Conservation (phyloP, 352 stramenopile genomes). For the Phytopythium vexans region DNA sequence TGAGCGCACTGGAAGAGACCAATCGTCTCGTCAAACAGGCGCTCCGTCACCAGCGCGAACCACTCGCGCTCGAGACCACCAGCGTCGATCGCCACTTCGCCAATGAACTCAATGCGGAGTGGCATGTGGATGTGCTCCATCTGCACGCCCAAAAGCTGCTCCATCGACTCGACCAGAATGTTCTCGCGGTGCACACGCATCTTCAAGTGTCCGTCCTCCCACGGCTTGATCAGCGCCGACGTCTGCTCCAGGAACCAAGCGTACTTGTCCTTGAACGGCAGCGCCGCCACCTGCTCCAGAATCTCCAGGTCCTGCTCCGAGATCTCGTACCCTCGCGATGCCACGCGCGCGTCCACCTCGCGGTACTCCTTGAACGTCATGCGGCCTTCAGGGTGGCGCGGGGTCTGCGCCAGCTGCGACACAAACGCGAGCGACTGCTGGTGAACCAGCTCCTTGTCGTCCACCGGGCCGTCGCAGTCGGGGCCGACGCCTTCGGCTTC, state of each 20-base stretch:
- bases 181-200: constrained; percentile 85
- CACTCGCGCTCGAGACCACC: constrained; percentile 89
- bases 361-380: constrained; percentile 90
- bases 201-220: constrained; percentile 82
- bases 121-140: constrained; percentile 88
- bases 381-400: constrained; percentile 71
- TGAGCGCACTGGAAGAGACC: constrained; percentile 86
- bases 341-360: constrained; percentile 82
- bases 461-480: constrained; percentile 1
- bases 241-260: constrained; percentile 85
- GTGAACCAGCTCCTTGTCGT: constrained; percentile 66
- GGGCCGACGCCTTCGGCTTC: constrained; percentile 13
- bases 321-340: constrained; percentile 85
- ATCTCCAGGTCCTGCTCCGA: constrained; percentile 86
- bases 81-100: constrained; percentile 87
- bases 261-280: constrained; percentile 83
- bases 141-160: constrained; percentile 76
- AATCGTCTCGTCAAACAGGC: constrained; percentile 85
- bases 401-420: constrained; percentile 80
- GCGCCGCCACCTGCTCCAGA: constrained; percentile 75
- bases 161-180: constrained; percentile 84
- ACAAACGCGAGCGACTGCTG: constrained; percentile 85
- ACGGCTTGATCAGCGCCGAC: constrained; percentile 79
- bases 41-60: constrained; percentile 81
- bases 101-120: constrained; percentile 87